These are phyloP conservation scores for Coprinellus aureogranulatus DNA, from an alignment of 768 basidiomycete genomes.

Conservation along the genomic window DNA sequence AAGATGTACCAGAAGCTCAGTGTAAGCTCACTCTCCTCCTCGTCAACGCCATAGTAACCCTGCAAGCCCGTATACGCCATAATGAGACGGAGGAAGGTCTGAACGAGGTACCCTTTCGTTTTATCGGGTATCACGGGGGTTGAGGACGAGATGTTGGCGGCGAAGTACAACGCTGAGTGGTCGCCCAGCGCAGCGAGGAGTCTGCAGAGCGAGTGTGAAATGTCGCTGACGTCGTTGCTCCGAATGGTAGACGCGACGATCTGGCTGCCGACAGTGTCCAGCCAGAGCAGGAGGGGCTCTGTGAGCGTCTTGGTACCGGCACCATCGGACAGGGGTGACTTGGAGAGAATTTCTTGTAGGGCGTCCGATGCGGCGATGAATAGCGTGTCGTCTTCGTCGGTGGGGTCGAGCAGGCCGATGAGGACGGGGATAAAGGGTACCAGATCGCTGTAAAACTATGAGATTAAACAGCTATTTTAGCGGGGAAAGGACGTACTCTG, in stretches of 20 bases:
- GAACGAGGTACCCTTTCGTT: conserved; percentile 42
- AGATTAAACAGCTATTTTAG: neutral
- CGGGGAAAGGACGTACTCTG: conserved; percentile 47
- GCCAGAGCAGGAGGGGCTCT: conserved; percentile 84
- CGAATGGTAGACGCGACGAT: conserved; percentile 38
- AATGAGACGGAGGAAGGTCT: conserved; percentile 68
- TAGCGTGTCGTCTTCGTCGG: conserved; percentile 47
- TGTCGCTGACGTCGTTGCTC: conserved; percentile 47
- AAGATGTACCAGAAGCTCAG: conserved; percentile 89
- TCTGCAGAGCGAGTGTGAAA: conserved; percentile 74
- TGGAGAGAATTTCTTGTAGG: conserved; percentile 74
- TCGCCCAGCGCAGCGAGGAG: conserved; percentile 80
- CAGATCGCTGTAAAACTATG: conserved; percentile 50
- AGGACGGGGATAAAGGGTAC: conserved; percentile 64
- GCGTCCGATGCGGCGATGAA: conserved; percentile 70
- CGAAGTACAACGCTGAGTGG: conserved; percentile 79
- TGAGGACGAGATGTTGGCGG: conserved; percentile 58
- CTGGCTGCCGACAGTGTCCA: conserved; percentile 50
- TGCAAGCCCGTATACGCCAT: conserved; percentile 70
- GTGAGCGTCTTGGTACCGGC: conserved; percentile 70
- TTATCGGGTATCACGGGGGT: conserved; percentile 30
- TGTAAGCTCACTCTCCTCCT: conserved; percentile 85
- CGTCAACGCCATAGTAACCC: conserved; percentile 78
- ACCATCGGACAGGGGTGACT: conserved; percentile 71
- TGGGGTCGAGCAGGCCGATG: conserved; percentile 59